Evolutionary conservation across 1,139 yeast genomes (phyloP).

Genomic region (Nakaseomyces glabratus): DNA sequence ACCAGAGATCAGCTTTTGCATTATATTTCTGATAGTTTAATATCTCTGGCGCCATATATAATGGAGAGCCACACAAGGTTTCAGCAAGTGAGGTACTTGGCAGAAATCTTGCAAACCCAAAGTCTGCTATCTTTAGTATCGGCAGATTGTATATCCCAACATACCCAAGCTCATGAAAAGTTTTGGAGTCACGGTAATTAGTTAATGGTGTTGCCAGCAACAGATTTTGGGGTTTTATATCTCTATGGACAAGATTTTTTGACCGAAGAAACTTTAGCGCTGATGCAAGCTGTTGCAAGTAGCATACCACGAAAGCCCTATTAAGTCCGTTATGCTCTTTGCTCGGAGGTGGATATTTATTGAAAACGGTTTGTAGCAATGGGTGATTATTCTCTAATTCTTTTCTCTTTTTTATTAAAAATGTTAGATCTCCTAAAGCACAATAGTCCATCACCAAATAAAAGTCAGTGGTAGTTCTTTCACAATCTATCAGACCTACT

Average conservation of each 20-base stretch:
- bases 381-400: constrained; percentile 73
- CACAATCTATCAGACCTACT: constrained; percentile 75
- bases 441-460: constrained; percentile 97
- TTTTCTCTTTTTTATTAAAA: constrained; percentile 67
- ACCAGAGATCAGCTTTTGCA: constrained; percentile 96
- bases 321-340: constrained; percentile 70
- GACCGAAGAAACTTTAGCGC: constrained; percentile 75
- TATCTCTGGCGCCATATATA: constrained; percentile 98
- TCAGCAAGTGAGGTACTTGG: constrained; percentile 94
- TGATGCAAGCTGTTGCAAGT: constrained; percentile 74
- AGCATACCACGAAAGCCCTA: constrained; percentile 69
- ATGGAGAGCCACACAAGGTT: constrained; percentile 92
- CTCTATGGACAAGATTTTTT: constrained; percentile 83
- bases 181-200: constrained; percentile 43
- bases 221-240: constrained; percentile 88
- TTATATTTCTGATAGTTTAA: constrained; percentile 88
- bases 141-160: constrained; percentile 87
- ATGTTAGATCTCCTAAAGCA: constrained; percentile 86
- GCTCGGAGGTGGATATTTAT: constrained; percentile 72
- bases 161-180: constrained; percentile 47
- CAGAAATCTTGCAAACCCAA: constrained; percentile 90
- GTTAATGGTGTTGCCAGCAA: constrained; percentile 68
- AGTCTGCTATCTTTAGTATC: constrained; percentile 85
- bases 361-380: constrained; percentile 62
- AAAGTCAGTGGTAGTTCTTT: constrained; percentile 69